Evolutionary conservation across 2,329 filamentous ascomycete genomes (phyloP).

Genomic region (Botrytis hyacinthi): DNA sequence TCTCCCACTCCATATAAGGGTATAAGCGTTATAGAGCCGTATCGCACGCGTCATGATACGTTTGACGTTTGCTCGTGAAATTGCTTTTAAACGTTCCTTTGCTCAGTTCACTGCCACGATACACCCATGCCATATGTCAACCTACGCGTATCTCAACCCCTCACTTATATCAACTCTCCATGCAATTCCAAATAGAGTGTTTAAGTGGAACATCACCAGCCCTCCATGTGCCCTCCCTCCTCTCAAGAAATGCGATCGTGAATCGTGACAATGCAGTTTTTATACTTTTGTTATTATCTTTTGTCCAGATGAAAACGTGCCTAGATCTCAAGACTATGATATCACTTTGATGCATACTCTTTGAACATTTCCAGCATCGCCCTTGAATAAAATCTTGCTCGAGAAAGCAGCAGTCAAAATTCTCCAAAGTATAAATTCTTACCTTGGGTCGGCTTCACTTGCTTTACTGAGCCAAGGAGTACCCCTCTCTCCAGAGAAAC

Average conservation of each 20-base stretch:
- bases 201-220: not conserved
- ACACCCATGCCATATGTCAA: not conserved
- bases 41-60: not conserved
- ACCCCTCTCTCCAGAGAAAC: not conserved
- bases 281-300: not conserved
- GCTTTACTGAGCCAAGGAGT: not conserved
- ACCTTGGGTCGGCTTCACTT: not conserved
- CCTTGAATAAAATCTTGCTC: not conserved
- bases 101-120: not conserved
- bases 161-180: not conserved
- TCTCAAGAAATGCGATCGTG: not conserved
- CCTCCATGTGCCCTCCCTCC: too few species aligned
- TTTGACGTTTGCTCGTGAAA: not conserved
- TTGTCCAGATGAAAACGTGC: not conserved
- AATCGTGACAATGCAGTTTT: not conserved
- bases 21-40: not conserved
- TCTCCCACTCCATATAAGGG: not conserved
- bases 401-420: not conserved
- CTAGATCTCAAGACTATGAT: not conserved
- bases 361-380: not conserved
- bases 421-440: not conserved
- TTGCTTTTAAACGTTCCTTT: not conserved
- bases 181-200: slow-evolving; percentile 1
- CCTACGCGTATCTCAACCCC: not conserved
- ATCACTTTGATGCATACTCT: not conserved